Percentiles rank a stretch among this genome's conserved stretches.
These are phyloP conservation scores for Cutaneotrichosporon sp. DNA, from an alignment of 1,284 basidiomycete species.

Conservation along the genomic window DNA sequence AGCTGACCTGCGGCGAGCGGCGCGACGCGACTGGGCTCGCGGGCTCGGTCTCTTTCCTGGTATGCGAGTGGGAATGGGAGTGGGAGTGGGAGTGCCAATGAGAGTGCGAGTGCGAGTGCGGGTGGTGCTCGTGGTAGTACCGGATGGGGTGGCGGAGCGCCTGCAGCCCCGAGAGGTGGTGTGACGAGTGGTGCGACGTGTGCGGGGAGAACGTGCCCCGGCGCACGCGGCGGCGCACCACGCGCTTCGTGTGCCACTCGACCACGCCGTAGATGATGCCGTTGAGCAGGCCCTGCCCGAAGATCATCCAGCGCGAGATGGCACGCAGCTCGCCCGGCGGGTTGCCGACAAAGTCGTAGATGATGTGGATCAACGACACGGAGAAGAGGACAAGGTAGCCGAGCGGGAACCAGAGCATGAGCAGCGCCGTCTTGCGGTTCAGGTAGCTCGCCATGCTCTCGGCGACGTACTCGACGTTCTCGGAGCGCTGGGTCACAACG, in stretches of 20 bases:
- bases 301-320: conserved; percentile 53
- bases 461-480: conserved; percentile 44
- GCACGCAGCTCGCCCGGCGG: conserved; percentile 46
- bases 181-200: conserved; percentile 5
- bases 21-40: conserved; percentile 8
- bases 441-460: conserved; percentile 53
- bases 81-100: neutral
- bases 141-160: neutral
- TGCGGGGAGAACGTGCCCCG: conserved; percentile 36
- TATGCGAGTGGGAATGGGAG: neutral
- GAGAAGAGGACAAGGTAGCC: conserved; percentile 53
- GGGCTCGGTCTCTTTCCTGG: neutral
- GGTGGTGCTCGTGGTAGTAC: neutral
- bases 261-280: conserved; percentile 54
- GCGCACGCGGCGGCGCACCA: conserved; percentile 40
- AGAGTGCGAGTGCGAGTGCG: too few species aligned
- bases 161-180: neutral
- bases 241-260: conserved; percentile 52
- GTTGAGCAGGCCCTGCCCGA: conserved; percentile 52
- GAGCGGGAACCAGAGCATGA: conserved; percentile 54
- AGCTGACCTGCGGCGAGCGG: conserved; percentile 19
- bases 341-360: conserved; percentile 48
- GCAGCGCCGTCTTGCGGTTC: conserved; percentile 53
- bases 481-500: conserved; percentile 27
- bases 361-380: conserved; percentile 52